Percentiles rank a stretch among this genome's conserved stretches.
phyloP scores from a whole-genome alignment of 371 early-diverging fungal species.

The Quaeritorhiza haematococci region DNA sequence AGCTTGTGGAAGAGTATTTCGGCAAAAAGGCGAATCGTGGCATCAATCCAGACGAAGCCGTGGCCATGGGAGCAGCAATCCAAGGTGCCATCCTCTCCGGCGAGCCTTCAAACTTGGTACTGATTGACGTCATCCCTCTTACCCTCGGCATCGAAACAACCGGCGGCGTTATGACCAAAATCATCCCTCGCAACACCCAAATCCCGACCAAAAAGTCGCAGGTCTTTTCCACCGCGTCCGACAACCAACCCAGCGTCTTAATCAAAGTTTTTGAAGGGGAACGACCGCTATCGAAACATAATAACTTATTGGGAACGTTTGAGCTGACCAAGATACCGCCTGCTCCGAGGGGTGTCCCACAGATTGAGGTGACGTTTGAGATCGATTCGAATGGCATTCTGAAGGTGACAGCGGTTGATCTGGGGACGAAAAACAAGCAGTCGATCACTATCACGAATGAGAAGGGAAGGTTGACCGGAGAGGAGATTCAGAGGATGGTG shows the following conservation, averaged over 20 bases:
- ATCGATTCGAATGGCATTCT: constrained; percentile 99
- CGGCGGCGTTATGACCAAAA: constrained; percentile 94
- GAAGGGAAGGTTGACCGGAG: too few species aligned
- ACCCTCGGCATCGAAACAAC: constrained; percentile 97
- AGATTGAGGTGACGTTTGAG: constrained; percentile 92
- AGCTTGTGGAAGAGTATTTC: constrained; percentile 86
- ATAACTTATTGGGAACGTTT: constrained; percentile 97
- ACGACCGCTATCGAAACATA: constrained; percentile 93
- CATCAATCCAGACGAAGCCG: constrained; percentile 99
- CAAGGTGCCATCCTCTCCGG: constrained; percentile 98
- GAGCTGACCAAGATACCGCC: constrained; percentile 69
- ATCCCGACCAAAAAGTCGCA: constrained; percentile 99
- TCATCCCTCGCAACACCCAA: constrained; percentile 98
- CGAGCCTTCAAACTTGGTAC: constrained; percentile 84
- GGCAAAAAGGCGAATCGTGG: constrained; percentile 86
- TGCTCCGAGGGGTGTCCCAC: constrained; percentile 84
- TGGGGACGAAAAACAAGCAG: too few species aligned
- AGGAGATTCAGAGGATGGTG: too few species aligned
- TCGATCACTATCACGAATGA: too few species aligned
- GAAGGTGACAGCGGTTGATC: too few species aligned
- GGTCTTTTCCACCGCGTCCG: constrained; percentile 98
- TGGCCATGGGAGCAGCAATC: constrained; percentile 98
- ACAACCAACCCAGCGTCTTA: constrained; percentile 97
- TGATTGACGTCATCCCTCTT: constrained; percentile 97
- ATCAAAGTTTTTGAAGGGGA: constrained; percentile 99